Percentiles rank a stretch among this genome's conserved stretches.
These are phyloP conservation scores for Cladorrhinum sp. DNA, from an alignment of 2,329 filamentous ascomycete genomes.

Conservation along the genomic window DNA sequence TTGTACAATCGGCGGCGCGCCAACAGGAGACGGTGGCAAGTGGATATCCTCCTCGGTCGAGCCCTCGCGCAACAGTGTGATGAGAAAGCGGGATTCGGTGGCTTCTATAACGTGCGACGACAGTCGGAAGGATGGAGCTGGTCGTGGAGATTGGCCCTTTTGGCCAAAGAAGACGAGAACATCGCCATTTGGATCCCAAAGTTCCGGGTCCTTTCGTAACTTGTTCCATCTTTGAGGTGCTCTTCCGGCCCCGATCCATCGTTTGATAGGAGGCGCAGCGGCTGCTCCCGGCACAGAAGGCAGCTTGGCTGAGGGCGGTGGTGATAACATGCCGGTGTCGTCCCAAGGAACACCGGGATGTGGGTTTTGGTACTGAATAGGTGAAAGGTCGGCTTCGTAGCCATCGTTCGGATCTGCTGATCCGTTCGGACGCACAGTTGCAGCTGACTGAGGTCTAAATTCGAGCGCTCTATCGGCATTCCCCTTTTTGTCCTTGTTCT, in stretches of 20 bases:
- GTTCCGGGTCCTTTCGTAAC: constrained; percentile 55
- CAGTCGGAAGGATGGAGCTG: constrained; percentile 54
- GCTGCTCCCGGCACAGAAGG: constrained; percentile 39
- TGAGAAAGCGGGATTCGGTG: constrained; percentile 53
- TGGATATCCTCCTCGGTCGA: constrained; percentile 47
- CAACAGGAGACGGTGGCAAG: constrained; percentile 43
- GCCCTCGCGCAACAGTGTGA: constrained; percentile 52
- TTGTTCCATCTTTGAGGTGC: constrained; percentile 55
- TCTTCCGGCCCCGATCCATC: constrained; percentile 51
- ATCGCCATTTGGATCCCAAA: constrained; percentile 61
- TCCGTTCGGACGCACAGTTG: constrained; percentile 35
- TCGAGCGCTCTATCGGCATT: constrained; percentile 27
- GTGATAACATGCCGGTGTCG: constrained; percentile 27
- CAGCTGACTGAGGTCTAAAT: constrained; percentile 36
- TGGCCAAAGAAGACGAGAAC: constrained; percentile 55
- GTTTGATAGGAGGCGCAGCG: constrained; percentile 43
- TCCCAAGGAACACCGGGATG: constrained; percentile 28
- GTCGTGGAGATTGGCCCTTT: constrained; percentile 42
- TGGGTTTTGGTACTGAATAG: constrained; percentile 4
- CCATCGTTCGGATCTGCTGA: constrained; percentile 19
- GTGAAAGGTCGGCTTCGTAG: constrained; percentile 18
- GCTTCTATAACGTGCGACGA: constrained; percentile 58
- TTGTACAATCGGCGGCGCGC: constrained; percentile 40
- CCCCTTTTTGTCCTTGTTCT: constrained; percentile 38
- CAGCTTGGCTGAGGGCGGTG: constrained; percentile 43